Evolutionary conservation across 495 filamentous ascomycete species (phyloP).

Genomic region (Xylaria cubensis): DNA sequence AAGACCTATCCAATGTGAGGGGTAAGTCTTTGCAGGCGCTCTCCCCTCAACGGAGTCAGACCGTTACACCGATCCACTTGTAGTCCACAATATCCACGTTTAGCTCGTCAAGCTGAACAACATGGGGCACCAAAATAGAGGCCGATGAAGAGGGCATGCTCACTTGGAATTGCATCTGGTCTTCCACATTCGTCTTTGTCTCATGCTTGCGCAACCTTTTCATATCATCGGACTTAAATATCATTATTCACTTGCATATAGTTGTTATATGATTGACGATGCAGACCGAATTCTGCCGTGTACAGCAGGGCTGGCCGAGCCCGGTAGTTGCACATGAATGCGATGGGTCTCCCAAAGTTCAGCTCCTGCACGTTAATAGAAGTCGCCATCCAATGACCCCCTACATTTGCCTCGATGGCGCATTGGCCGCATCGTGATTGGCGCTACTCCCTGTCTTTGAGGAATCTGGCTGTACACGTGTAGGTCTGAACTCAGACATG

Average conservation of each 20-base stretch:
- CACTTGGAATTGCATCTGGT: background rate
- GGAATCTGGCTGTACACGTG: constrained; percentile 8
- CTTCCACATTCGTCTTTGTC: background rate
- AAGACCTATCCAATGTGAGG: background rate
- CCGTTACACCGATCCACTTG: background rate
- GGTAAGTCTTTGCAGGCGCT: background rate
- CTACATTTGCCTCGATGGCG: constrained; percentile 2
- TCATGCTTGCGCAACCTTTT: background rate
- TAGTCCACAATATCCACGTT: background rate
- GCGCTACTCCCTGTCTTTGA: constrained; percentile 20
- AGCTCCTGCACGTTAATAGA: constrained; percentile 24
- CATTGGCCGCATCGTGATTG: constrained; percentile 19
- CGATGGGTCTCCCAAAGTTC: constrained; percentile 17
- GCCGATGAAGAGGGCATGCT: too few species aligned
- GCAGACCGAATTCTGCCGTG: background rate
- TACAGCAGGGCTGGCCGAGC: background rate
- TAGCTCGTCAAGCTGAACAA: constrained; percentile 11
- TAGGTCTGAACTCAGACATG: background rate
- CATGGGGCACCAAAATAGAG: background rate
- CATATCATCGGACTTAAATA: background rate
- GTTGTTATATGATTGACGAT: background rate
- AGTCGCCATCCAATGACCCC: constrained; percentile 7
- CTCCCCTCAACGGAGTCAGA: too few species aligned
- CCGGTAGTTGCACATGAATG: background rate
- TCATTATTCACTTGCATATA: background rate